Base-by-base conservation (phyloP, 768 basidiomycete genomes). In the Pleurotus eryngii region DNA sequence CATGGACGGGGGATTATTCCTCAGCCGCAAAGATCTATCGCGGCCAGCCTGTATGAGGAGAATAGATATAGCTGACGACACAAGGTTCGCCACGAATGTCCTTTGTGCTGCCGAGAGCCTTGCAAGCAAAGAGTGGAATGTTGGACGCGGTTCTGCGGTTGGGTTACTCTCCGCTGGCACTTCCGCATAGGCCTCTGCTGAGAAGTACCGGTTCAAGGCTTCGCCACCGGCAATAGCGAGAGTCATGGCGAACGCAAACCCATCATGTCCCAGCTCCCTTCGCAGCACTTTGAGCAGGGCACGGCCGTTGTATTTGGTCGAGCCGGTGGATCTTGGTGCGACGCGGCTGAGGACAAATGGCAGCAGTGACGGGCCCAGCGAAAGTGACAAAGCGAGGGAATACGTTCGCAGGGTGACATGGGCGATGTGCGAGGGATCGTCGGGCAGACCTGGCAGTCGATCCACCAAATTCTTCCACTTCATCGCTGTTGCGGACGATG, bases 201-300 rank as follows among this genome's bases (percentile, higher is more conserved):
- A 35, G 30, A 35, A 85, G 8, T 83, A 55, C 27, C 73, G 71
- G 50, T 76, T 75, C 17, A 91, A 65, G 37, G 76, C 71, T 27
- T 80, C 77, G 2, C 89, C 89, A 6, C 89, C 90, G 0, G 80
- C 87, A 4, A 89, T 74, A 14, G 84, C 79, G 5, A 81, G 64
- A 0, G 88, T 83, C 55, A 90, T 79, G 26, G 87, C 80, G 56
- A 81, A 86, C 5, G 90, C 86, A 67, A 92, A 89, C 12, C 88
- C 83, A 56, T 82, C 83, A 38, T 77, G 60, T 6, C 79, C 77
- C 9, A 89, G 67, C 64, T 91, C 88, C 40, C 81, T 78, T 55
- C 63, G 71, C 7, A 92, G 68, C 11, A 84, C 67, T 47, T 73
- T 70, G 59, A 63, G 61, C 42, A 79, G 62, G 24, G 20, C 61